These are phyloP conservation scores for Bruguiera sexangula DNA, from an alignment of 345 rosid species.

Conservation along the genomic window DNA sequence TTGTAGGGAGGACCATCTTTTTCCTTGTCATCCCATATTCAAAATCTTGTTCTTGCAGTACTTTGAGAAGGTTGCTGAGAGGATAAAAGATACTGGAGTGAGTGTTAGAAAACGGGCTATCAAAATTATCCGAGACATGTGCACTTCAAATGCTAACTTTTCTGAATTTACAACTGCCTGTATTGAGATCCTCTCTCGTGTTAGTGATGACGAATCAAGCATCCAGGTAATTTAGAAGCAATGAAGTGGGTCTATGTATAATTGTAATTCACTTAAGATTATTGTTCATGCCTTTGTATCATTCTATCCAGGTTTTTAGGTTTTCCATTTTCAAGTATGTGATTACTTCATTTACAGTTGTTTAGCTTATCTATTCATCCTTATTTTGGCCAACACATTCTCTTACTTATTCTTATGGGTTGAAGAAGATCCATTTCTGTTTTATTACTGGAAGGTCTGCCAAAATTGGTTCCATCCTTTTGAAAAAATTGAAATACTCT, in stretches of 20 bases:
- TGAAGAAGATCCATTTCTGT: neutral
- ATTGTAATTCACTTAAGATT: neutral
- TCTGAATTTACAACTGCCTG: constrained; percentile 87
- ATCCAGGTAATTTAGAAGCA: constrained; percentile 64
- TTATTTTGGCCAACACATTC: neutral
- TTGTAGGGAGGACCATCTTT: neutral
- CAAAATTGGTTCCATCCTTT: neutral
- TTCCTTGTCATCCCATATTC: neutral
- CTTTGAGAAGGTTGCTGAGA: constrained; percentile 97
- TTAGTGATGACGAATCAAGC: constrained; percentile 93
- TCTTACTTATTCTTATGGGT: neutral
- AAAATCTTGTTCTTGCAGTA: constrained; percentile 48
- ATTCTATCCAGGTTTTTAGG: neutral
- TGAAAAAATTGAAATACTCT: too few species aligned
- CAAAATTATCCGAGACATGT: constrained; percentile 93
- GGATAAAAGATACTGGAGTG: constrained; percentile 98
- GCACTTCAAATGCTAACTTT: constrained; percentile 79
- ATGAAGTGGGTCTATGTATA: neutral
- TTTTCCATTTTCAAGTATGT: neutral
- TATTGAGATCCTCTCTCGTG: constrained; percentile 88
- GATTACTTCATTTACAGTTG: neutral
- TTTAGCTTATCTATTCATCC: neutral
- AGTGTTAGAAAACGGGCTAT: constrained; percentile 97
- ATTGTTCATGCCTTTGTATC: neutral
- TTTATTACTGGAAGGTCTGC: neutral